Evolutionary conservation across 108 stramenopile genomes (phyloP).

Genomic region (Heterococcus sp.): DNA sequence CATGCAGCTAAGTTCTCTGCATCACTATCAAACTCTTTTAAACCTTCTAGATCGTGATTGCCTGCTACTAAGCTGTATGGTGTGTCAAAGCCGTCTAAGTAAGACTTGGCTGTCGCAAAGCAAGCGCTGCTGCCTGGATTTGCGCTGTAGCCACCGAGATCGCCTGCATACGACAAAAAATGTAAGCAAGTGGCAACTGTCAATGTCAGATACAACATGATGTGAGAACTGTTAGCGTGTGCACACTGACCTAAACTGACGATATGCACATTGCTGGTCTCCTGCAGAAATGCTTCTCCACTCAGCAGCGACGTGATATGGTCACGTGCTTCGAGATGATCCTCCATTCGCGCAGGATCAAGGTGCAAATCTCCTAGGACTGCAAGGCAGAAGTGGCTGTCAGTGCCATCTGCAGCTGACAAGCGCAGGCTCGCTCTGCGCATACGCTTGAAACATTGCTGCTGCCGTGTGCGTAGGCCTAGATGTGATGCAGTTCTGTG

Average conservation of each 20-base stretch:
- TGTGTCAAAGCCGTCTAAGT: constrained; percentile 61
- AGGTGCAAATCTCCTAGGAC: constrained; percentile 83
- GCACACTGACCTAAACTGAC: constrained; percentile 14
- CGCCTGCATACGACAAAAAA: too few species aligned
- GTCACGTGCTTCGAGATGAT: constrained; percentile 44
- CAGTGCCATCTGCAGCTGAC: too few species aligned
- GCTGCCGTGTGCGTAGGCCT: too few species aligned
- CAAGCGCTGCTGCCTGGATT: constrained; percentile 63
- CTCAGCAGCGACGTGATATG: constrained; percentile 33
- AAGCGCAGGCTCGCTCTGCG: too few species aligned
- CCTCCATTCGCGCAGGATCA: constrained; percentile 57
- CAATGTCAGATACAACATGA: too few species aligned
- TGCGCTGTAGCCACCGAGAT: neutral
- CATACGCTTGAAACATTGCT: too few species aligned
- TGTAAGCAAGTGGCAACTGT: too few species aligned
- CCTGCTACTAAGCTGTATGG: constrained; percentile 53
- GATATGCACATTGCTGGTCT: constrained; percentile 39
- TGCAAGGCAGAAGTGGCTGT: too few species aligned
- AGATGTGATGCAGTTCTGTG: too few species aligned
- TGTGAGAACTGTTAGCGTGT: too few species aligned
- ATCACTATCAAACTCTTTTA: constrained; percentile 39
- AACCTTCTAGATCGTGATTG: constrained; percentile 84
- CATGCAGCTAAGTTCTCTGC: neutral
- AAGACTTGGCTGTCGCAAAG: constrained; percentile 64
- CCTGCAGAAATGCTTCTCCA: constrained; percentile 36